phyloP scores from a whole-genome alignment of 352 stramenopile genomes.

The Globisporangium spiculum region DNA sequence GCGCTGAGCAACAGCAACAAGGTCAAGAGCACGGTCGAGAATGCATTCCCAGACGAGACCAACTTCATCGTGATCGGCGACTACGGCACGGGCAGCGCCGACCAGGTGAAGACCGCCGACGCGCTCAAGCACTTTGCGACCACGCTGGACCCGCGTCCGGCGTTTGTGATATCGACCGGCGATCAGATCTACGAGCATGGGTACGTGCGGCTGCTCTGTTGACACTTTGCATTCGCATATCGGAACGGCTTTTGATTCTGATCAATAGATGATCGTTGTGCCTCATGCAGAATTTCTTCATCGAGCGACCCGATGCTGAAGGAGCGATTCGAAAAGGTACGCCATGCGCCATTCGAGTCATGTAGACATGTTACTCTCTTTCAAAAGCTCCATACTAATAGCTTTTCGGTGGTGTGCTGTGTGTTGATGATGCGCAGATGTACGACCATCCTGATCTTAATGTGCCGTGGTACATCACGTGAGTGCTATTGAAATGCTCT shows the following conservation, averaged over 20 bases:
- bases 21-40: slow-evolving; percentile 25
- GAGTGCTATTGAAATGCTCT: slow-evolving; percentile 17
- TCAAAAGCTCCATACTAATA: neutral
- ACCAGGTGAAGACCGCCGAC: slow-evolving; percentile 58
- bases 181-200: slow-evolving; percentile 87
- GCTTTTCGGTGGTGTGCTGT: neutral
- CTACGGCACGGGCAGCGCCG: slow-evolving; percentile 68
- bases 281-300: slow-evolving; percentile 44
- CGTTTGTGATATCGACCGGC: slow-evolving; percentile 80
- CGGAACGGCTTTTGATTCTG: neutral
- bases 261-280: neutral
- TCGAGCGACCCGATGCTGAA: slow-evolving; percentile 52
- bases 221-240: neutral
- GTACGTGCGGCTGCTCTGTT: slow-evolving; percentile 24
- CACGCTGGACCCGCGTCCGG: slow-evolving; percentile 50
- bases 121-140: slow-evolving; percentile 57
- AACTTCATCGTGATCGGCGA: slow-evolving; percentile 83
- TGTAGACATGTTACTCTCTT: neutral
- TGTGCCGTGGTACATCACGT: slow-evolving; percentile 87
- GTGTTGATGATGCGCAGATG: slow-evolving; percentile 39
- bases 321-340: slow-evolving; percentile 76
- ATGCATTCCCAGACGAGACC: slow-evolving; percentile 52
- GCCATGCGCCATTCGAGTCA: neutral
- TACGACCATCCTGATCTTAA: slow-evolving; percentile 61
- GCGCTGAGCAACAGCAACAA: neutral